Base-by-base conservation (phyloP, 139 green algal species). In the Chlorella sp. region DNA sequence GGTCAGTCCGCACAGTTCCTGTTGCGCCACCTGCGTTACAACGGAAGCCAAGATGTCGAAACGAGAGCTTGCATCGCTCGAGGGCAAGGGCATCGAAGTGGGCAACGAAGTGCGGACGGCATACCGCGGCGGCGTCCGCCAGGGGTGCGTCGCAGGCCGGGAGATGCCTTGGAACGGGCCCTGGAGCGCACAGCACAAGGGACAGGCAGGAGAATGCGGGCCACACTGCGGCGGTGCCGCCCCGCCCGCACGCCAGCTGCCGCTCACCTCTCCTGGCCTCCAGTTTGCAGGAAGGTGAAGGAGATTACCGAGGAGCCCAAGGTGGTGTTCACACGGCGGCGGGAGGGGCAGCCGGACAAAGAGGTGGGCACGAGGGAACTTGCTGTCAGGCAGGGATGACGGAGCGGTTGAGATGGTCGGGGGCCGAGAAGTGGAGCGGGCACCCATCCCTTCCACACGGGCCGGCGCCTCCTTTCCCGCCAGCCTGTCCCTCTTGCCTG, bases 291-390 rank as follows among this genome's bases (percentile, higher is more conserved):
- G 26, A 34, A 34, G 28, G 79, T 85, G 39, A n/a, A 69, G 14
- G 79, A 85, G 0, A 85, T 85, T 42, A 64, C n/a, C 0, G 34
- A 68, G 12, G 79, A 85, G 42, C 42, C 48, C 16, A 85, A 85
- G 48, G 79, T 91, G 37, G 64, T 91, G 24, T 91, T 91, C 68
- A 85, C 40, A 0, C 77, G 78, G 28, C 60, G 73, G 64, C 77
- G 79, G 40, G n/a, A 69, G 40, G 88, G 88, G 7, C 85, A 89
- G 48, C 57, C 53, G 16, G 48, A 69, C 71, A 89, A 89, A 39
- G 48, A 89, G 48, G 85, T 82, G 76, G 1, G 36, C 24, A 36
- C 34, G 1, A 42, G 75, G 7, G 9, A 57, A 57, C 7, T 9
- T 9, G 48, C 9, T 57, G 48, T 57, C 48, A n/a, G n/a, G n/a